phyloP scores from a whole-genome alignment of 768 basidiomycete genomes.

The Cubamyces sp. region DNA sequence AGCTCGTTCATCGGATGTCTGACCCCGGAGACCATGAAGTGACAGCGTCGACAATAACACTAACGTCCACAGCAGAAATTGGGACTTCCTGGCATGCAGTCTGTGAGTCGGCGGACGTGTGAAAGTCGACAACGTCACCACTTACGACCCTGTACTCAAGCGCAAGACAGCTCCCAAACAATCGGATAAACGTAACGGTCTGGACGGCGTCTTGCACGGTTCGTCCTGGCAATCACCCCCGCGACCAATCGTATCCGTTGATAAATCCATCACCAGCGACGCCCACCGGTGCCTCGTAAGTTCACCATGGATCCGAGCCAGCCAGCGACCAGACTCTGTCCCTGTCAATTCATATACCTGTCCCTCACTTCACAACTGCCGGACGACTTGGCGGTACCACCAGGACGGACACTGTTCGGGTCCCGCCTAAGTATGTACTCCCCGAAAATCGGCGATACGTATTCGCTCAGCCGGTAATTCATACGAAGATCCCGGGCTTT shows the following conservation, averaged over 20 bases:
- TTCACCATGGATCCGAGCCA: not conserved
- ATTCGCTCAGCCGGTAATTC: conserved; percentile 65
- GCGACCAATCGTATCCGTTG: not conserved
- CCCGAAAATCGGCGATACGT: conserved; percentile 64
- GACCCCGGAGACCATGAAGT: no score
- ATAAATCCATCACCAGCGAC: conserved; percentile 5
- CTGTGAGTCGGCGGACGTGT: no score
- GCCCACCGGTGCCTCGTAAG: conserved; percentile 13
- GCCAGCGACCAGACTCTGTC: conserved; percentile 3
- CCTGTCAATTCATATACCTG: not conserved
- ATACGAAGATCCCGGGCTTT: conserved; percentile 46
- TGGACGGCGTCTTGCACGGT: conserved; percentile 20
- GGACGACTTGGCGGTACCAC: conserved; percentile 4
- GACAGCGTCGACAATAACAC: no score
- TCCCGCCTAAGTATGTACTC: conserved; percentile 68
- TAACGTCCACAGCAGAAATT: no score
- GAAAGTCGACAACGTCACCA: no score
- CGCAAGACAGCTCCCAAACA: no score
- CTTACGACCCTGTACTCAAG: no score
- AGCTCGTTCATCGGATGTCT: no score
- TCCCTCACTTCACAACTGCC: conserved; percentile 7
- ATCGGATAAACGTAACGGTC: not conserved
- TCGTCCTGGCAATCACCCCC: not conserved
- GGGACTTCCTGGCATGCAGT: no score
- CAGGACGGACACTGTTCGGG: conserved; percentile 41